These are phyloP conservation scores for Stagonosporopsis cucurbitacearum DNA, from an alignment of 2,329 filamentous ascomycete genomes.

Conservation along the genomic window DNA sequence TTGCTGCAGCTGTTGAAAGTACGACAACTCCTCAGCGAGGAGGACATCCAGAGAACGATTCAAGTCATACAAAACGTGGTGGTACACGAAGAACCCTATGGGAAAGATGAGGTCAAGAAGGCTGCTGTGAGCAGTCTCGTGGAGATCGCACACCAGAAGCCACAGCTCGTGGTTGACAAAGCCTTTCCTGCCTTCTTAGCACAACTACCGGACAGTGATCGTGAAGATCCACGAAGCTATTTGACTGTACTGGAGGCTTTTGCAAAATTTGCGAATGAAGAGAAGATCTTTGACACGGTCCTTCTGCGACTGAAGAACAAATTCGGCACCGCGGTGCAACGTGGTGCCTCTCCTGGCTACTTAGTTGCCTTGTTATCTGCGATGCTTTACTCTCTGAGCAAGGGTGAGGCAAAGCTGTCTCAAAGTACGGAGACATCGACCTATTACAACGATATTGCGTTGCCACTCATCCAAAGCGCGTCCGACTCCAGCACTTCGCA, in stretches of 20 bases:
- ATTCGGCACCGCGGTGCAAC: constrained; percentile 62
- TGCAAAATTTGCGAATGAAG: constrained; percentile 68
- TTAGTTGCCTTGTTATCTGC: constrained; percentile 66
- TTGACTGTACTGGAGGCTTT: constrained; percentile 67
- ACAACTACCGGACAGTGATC: constrained; percentile 64
- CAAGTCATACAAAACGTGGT: constrained; percentile 68
- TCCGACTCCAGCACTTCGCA: constrained; percentile 43
- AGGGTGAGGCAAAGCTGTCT: constrained; percentile 60
- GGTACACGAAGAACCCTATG: constrained; percentile 63
- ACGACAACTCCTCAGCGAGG: constrained; percentile 50
- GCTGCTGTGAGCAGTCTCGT: constrained; percentile 65
- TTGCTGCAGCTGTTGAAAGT: constrained; percentile 53
- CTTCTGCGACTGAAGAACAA: constrained; percentile 69
- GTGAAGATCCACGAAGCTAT: constrained; percentile 56
- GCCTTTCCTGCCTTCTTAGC: constrained; percentile 72
- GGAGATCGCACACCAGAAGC: constrained; percentile 67
- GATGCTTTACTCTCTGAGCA: constrained; percentile 66
- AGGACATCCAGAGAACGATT: constrained; percentile 58
- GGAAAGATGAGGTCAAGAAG: constrained; percentile 63
- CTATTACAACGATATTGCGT: constrained; percentile 57
- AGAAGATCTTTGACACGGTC: constrained; percentile 68
- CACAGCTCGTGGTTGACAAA: constrained; percentile 67
- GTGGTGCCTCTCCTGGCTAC: constrained; percentile 60
- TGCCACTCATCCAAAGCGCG: constrained; percentile 51
- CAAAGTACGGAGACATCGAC: constrained; percentile 46